Conservation (phyloP, 495 filamentous ascomycete genomes). For the Geopyxis carbonaria region DNA sequence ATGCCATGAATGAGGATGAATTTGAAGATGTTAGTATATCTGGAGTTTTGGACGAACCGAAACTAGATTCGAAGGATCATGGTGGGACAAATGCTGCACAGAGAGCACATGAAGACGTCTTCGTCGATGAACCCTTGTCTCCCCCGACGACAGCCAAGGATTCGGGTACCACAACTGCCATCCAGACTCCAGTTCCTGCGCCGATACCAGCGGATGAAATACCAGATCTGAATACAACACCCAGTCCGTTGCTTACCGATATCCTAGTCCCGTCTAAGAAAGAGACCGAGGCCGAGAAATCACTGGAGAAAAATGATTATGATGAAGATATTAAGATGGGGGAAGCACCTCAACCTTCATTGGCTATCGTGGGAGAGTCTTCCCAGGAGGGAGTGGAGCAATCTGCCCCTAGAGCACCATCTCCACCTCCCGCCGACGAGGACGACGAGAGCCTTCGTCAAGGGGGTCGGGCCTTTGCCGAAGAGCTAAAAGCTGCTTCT, state of each 20-base stretch:
- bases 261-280: neutral
- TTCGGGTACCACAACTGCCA: slow-evolving; percentile 2
- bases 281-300: neutral
- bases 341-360: neutral
- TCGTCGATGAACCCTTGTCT: slow-evolving; percentile 46
- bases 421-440: slow-evolving; percentile 15
- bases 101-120: slow-evolving; percentile 36
- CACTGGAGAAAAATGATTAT: neutral
- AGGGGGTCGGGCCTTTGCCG: slow-evolving; percentile 18
- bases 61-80: neutral
- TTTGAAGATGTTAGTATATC: slow-evolving; percentile 69
- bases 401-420: slow-evolving; percentile 18
- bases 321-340: neutral
- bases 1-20: slow-evolving; percentile 48
- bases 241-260: too few species aligned
- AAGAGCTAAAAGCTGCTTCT: slow-evolving; percentile 15
- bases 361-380: neutral
- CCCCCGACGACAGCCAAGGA: slow-evolving; percentile 12
- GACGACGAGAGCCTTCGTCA: slow-evolving; percentile 17
- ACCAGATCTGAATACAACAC: slow-evolving; percentile 5
- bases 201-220: slow-evolving; percentile 11
- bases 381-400: neutral
- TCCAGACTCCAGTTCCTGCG: neutral
- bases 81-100: neutral
- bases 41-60: slow-evolving; percentile 19